Conservation (phyloP, 352 stramenopile species). For the Globisporangium nagaii region DNA sequence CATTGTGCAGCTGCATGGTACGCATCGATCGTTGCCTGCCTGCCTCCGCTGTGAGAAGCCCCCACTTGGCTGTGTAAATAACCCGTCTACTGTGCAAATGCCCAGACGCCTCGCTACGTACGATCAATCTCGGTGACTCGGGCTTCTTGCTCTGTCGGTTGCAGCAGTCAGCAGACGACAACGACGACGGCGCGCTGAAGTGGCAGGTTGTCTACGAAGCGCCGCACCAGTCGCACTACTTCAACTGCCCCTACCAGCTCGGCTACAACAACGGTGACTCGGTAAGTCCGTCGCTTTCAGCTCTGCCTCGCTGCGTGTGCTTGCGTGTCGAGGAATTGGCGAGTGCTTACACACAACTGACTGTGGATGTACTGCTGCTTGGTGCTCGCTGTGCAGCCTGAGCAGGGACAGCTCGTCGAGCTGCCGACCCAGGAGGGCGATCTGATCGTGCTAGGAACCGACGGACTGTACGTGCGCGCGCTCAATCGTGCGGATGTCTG, state of each 20-base stretch:
- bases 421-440: constrained; percentile 84
- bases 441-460: constrained; percentile 90
- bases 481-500: no score
- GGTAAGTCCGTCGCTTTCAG: constrained; percentile 21
- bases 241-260: constrained; percentile 96
- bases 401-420: constrained; percentile 87
- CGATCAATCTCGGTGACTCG: constrained; percentile 93
- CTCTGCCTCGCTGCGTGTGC: no score
- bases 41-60: no score
- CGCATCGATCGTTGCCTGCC: background rate
- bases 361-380: constrained; percentile 2
- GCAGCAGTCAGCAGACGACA: constrained; percentile 21
- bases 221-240: constrained; percentile 93
- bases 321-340: no score
- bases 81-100: background rate
- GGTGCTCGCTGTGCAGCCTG: constrained; percentile 43
- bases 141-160: constrained; percentile 89
- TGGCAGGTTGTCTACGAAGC: constrained; percentile 87
- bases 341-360: background rate
- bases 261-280: constrained; percentile 87
- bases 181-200: constrained; percentile 17
- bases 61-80: no score
- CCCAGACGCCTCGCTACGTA: constrained; percentile 54
- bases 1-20: constrained; percentile 76
- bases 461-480: constrained; percentile 81